These are phyloP conservation scores for Malassezia cuniculi DNA, from an alignment of 1,284 basidiomycete species.

Conservation along the genomic window DNA sequence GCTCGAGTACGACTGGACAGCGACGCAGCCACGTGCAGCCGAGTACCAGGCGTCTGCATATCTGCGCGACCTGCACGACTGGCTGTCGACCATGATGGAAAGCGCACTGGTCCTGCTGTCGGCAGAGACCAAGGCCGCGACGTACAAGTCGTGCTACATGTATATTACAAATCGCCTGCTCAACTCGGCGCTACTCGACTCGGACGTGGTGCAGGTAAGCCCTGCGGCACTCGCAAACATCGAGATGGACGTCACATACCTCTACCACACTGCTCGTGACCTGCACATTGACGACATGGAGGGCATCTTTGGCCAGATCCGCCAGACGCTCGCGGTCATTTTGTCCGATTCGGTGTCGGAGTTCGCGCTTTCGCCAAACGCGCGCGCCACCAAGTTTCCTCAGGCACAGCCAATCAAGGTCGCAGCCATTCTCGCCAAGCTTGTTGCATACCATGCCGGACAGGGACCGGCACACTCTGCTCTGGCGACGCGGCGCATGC, in stretches of 20 bases:
- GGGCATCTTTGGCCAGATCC: slow-evolving; percentile 4
- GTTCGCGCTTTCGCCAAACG: slow-evolving; percentile 49
- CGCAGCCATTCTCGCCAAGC: slow-evolving; percentile 16
- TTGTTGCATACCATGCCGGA: slow-evolving; percentile 13
- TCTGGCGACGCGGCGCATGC: slow-evolving; percentile 10
- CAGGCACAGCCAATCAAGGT: slow-evolving; percentile 20
- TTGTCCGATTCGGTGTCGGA: slow-evolving; percentile 68
- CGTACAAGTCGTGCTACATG: slow-evolving; percentile 68
- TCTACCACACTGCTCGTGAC: slow-evolving; percentile 17
- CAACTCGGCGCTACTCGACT: slow-evolving; percentile 49
- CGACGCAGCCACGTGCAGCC: slow-evolving; percentile 44
- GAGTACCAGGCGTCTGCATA: slow-evolving; percentile 64
- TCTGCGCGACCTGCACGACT: slow-evolving; percentile 85
- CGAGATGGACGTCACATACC: slow-evolving; percentile 20
- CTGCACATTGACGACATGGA: slow-evolving; percentile 8
- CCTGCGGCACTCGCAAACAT: slow-evolving; percentile 10
- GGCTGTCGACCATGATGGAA: slow-evolving; percentile 90
- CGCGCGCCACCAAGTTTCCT: slow-evolving; percentile 13
- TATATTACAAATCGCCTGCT: slow-evolving; percentile 77
- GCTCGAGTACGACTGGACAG: slow-evolving; percentile 87
- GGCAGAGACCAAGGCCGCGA: slow-evolving; percentile 69
- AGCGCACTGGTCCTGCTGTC: slow-evolving; percentile 65
- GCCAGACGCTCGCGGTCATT: slow-evolving; percentile 64
- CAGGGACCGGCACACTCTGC: slow-evolving; percentile 4
- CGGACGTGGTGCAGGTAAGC: slow-evolving; percentile 14